phyloP scores from a whole-genome alignment of 257 asterid genomes.

The Linderniella brevidens region DNA sequence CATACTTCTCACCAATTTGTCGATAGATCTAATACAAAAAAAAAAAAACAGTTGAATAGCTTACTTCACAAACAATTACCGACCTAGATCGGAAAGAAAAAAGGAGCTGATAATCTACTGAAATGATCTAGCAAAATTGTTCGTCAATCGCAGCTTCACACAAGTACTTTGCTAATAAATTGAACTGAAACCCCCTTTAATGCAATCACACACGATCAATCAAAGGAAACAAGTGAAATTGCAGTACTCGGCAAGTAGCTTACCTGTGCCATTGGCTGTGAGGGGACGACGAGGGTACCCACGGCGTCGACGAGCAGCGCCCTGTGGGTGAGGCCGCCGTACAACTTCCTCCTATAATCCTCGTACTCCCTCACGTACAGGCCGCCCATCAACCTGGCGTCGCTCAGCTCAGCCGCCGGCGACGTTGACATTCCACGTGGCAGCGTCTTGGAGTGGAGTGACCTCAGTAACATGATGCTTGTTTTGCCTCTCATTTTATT shows the following conservation, averaged over 20 bases:
- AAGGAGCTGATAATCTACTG: too few relatives aligned
- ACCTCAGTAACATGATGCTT: too few relatives aligned
- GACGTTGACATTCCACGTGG: too few relatives aligned
- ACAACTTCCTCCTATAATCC: slow-evolving; percentile 73
- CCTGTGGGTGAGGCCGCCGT: slow-evolving; percentile 82
- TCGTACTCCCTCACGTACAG: slow-evolving; percentile 46
- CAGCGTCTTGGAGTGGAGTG: too few relatives aligned
- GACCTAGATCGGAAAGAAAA: too few relatives aligned
- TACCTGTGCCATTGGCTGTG: slow-evolving; percentile 99
- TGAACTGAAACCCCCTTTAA: too few relatives aligned
- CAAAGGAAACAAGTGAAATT: background rate
- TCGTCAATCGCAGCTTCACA: too few relatives aligned
- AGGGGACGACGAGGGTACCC: slow-evolving; percentile 84
- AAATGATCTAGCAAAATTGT: too few relatives aligned
- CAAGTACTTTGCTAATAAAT: too few relatives aligned
- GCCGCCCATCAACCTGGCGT: too few relatives aligned
- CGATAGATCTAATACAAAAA: slow-evolving; percentile 51
- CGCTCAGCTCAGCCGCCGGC: too few relatives aligned
- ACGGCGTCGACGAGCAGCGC: slow-evolving; percentile 95
- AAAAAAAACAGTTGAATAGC: background rate
- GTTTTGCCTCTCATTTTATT: too few relatives aligned
- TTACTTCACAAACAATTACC: background rate
- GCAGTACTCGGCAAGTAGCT: background rate
- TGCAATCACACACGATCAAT: background rate
- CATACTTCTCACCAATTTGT: slow-evolving; percentile 87